Percentiles rank a stretch among this genome's conserved stretches.
Evolutionary conservation across 1,284 basidiomycete genomes (phyloP).

Genomic region (Cryptococcus floricola): DNA sequence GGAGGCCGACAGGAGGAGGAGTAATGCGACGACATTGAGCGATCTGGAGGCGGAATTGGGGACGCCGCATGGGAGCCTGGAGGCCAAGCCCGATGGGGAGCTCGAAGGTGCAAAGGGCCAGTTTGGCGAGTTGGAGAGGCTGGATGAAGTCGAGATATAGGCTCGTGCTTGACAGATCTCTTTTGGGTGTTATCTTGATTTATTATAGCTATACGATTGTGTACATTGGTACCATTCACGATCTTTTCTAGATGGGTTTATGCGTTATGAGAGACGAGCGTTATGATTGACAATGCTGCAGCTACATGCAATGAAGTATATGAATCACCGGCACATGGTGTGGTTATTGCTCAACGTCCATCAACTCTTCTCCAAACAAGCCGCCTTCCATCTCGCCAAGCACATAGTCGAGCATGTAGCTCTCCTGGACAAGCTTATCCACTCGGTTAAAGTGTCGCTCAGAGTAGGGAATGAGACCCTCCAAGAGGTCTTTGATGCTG

Average conservation of each 20-base stretch:
- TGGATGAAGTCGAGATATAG: conserved; percentile 1
- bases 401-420: conserved; percentile 88
- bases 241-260: not conserved
- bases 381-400: conserved; percentile 82
- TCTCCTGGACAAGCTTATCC: conserved; percentile 84
- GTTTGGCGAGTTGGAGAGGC: not conserved
- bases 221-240: too few relatives aligned
- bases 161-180: not conserved
- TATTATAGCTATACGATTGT: too few relatives aligned
- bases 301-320: not conserved
- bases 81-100: not conserved
- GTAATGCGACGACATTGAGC: conserved; percentile 13
- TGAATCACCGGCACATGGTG: not conserved
- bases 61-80: conserved; percentile 9
- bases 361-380: conserved; percentile 40
- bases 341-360: conserved; percentile 29
- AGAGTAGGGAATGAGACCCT: conserved; percentile 86
- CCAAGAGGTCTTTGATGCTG: conserved; percentile 69
- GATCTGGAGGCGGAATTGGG: conserved; percentile 16
- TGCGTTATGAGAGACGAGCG: not conserved
- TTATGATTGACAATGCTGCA: not conserved
- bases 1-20: conserved; percentile 6
- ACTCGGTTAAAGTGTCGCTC: conserved; percentile 83
- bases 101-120: not conserved
- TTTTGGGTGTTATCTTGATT: not conserved